phyloP scores from a whole-genome alignment of 805 yeast species.

The Ogataea pini region DNA sequence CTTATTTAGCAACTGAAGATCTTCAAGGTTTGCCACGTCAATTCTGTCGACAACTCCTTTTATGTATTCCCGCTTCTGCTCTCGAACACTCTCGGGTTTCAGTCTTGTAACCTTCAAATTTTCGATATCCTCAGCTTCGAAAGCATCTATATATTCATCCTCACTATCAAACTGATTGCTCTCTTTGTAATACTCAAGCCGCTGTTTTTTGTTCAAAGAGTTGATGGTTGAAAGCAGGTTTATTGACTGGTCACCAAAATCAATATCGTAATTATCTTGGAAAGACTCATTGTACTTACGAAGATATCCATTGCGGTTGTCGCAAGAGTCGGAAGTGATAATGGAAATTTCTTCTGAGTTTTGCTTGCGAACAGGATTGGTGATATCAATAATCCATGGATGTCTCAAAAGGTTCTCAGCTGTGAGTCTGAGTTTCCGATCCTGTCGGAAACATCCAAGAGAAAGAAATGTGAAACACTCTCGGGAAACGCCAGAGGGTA shows the following conservation, averaged over 20 bases:
- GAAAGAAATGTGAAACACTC: slow-evolving; percentile 52
- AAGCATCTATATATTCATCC: slow-evolving; percentile 22
- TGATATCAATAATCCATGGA: slow-evolving; percentile 51
- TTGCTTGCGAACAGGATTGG: neutral
- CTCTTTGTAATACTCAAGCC: slow-evolving; percentile 25
- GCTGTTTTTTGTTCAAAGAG: slow-evolving; percentile 19
- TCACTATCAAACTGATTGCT: slow-evolving; percentile 17
- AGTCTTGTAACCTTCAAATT: slow-evolving; percentile 6
- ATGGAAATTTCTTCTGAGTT: slow-evolving; percentile 3
- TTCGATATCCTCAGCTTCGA: slow-evolving; percentile 19
- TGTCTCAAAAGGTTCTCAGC: slow-evolving; percentile 60
- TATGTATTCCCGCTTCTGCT: slow-evolving; percentile 16
- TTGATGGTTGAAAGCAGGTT: slow-evolving; percentile 18
- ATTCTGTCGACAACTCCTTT: slow-evolving; percentile 9
- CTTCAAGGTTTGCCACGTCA: slow-evolving; percentile 14
- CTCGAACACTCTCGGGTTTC: slow-evolving; percentile 3
- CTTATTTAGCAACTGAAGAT: slow-evolving; percentile 16
- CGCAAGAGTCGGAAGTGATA: slow-evolving; percentile 5
- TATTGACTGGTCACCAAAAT: slow-evolving; percentile 22
- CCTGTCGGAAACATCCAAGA: slow-evolving; percentile 67
- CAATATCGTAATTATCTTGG: slow-evolving; percentile 21
- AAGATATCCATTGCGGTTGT: slow-evolving; percentile 11
- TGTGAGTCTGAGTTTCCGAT: slow-evolving; percentile 56
- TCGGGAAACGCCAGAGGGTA: slow-evolving; percentile 46
- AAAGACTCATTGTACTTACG: slow-evolving; percentile 20